These are phyloP conservation scores for Poteriospumella lacustris DNA, from an alignment of 108 stramenopile species.

Conservation along the genomic window DNA sequence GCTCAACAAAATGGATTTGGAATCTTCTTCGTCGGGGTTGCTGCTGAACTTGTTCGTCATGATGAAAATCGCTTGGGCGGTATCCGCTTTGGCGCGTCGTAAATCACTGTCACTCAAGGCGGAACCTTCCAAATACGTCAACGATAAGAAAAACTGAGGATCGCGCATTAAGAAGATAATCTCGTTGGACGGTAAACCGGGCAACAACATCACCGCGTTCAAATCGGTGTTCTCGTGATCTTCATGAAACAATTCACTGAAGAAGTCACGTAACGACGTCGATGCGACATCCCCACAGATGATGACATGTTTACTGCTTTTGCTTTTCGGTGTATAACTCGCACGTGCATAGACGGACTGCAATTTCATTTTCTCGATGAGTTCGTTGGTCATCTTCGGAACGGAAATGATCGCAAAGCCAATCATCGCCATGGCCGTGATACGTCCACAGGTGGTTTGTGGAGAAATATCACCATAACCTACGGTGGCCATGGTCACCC, in stretches of 20 bases:
- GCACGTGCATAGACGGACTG: slow-evolving; percentile 1
- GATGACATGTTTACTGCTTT: background rate
- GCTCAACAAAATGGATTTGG: slow-evolving; percentile 3
- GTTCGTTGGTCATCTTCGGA: background rate
- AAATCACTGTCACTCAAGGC: slow-evolving; percentile 13
- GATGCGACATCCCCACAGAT: slow-evolving; percentile 23
- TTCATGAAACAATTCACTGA: slow-evolving; percentile 24
- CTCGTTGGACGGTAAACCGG: background rate
- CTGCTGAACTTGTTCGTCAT: background rate
- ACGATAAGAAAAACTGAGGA: background rate
- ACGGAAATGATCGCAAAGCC: slow-evolving; percentile 26
- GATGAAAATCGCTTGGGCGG: background rate
- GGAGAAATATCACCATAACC: slow-evolving; percentile 28
- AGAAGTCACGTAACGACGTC: background rate
- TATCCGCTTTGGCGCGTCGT: background rate
- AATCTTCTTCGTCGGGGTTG: slow-evolving; percentile 20
- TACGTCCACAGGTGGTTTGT: background rate
- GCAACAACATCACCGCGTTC: background rate
- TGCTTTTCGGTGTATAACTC: background rate
- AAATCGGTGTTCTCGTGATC: slow-evolving; percentile 17
- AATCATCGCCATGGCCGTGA: slow-evolving; percentile 21
- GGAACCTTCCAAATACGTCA: slow-evolving; percentile 11
- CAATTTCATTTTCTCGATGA: slow-evolving; percentile 13
- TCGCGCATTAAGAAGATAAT: background rate
- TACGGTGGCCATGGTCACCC: slow-evolving; percentile 16